Base-by-base conservation (phyloP, 176 grass and related monocot genomes). In the Bolboschoenus planiculmis region DNA sequence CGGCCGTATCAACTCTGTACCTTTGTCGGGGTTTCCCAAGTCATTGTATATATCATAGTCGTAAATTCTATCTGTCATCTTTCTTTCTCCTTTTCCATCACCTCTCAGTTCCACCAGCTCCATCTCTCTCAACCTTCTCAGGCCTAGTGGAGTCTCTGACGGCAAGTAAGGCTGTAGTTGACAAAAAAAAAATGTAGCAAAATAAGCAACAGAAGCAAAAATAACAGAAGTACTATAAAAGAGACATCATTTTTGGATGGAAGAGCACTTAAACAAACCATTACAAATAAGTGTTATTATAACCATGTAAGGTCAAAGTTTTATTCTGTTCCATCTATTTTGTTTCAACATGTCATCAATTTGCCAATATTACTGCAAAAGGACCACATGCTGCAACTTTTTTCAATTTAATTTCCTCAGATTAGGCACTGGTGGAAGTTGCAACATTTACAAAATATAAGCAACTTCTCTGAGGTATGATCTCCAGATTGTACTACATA, bases 41-140 rank as follows among this genome's bases (percentile, higher is more conserved):
- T 99, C 97, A 57, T 96, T 91, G 66, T 96, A 99, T 11, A 83
- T 71, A 71, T 89, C 97, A 16, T 93, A 99, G 36, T 93, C 89
- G 23, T 93, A 99, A 9, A 89, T 86, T 14, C 89, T 78, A 39
- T 99, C 93, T 2, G 87, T 90, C 63, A 5, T 24, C 80, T 71
- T 84, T 37, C 93, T 83, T 85, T 95, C 89, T 37, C 89, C 93
- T 36, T 63, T 70, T 3, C 81, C 83, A 47, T 90, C 81, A 26
- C 97, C 97, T 18, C 97, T 76, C 16, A 99, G 89, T 66, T 79
- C 84, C 55, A 56, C 39, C 61, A 99, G 85, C 68, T 95, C 90
- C 14, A 53, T 48, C 5, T 83, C 86, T 26, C 97, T 83, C 47
- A 99, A 79, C 56, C 86, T 87, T 61, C 65, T 84, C 36, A 99